Conservation (phyloP, 2,329 filamentous ascomycete genomes). For the Myriosclerotinia scirpicola region DNA sequence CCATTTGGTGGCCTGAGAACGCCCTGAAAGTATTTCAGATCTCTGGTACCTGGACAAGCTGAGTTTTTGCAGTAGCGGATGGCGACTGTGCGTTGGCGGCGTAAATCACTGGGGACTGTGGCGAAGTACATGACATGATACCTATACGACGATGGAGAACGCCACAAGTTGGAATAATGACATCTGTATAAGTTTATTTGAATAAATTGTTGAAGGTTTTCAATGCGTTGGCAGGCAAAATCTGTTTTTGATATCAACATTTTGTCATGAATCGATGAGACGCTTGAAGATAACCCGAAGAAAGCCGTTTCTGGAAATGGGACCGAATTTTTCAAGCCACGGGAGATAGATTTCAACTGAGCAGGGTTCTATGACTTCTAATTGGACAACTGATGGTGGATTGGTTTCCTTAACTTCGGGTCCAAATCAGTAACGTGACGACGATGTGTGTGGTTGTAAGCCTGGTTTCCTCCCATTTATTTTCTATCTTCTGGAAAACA, state of each 20-base stretch:
- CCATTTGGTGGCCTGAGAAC: constrained; percentile 11
- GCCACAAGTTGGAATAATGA: constrained; percentile 12
- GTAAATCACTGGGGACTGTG: constrained; percentile 32
- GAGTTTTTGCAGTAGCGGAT: constrained; percentile 27
- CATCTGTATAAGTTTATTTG: not conserved
- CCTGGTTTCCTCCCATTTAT: constrained; percentile 9
- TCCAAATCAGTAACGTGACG: constrained; percentile 37
- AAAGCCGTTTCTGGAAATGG: constrained; percentile 21
- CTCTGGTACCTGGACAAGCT: constrained; percentile 34
- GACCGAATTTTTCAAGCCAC: constrained; percentile 13
- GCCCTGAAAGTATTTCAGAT: not conserved
- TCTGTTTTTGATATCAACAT: not conserved
- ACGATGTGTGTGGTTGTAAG: constrained; percentile 34
- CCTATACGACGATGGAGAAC: constrained; percentile 23
- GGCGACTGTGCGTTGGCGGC: constrained; percentile 34
- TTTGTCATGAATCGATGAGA: constrained; percentile 3
- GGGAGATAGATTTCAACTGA: constrained; percentile 2
- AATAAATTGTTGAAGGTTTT: constrained; percentile 17
- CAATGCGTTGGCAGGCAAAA: constrained; percentile 24
- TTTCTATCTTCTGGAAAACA: not conserved
- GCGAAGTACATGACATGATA: constrained; percentile 31
- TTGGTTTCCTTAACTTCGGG: constrained; percentile 31
- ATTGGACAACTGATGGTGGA: constrained; percentile 31
- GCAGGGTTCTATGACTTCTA: constrained; percentile 32
- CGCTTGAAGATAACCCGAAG: not conserved